A percentile compares a stretch with the other conserved stretches of the same genome.
These are phyloP conservation scores for Entophlyctis helioformis DNA, from an alignment of 192 early-diverging fungal species.

Conservation along the genomic window DNA sequence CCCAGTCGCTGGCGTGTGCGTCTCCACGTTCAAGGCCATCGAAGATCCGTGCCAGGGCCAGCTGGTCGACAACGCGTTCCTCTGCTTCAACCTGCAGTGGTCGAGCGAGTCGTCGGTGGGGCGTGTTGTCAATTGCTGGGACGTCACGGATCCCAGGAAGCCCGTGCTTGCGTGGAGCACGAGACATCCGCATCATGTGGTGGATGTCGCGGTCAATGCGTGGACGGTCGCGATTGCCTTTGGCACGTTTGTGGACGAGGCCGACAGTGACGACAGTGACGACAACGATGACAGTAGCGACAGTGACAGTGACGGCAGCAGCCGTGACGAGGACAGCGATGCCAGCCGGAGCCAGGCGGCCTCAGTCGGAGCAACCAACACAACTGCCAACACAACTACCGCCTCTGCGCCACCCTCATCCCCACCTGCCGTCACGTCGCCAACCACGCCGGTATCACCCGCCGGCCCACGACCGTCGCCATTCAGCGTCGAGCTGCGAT, in stretches of 20 bases:
- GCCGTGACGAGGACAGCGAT: too few relatives aligned
- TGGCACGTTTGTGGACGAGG: constrained; percentile 1
- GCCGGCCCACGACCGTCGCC: too few relatives aligned
- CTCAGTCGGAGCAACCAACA: too few relatives aligned
- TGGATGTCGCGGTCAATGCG: constrained; percentile 8
- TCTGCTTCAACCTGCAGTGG: constrained; percentile 13
- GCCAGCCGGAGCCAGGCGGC: too few relatives aligned
- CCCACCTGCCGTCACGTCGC: too few relatives aligned
- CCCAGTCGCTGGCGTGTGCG: not conserved
- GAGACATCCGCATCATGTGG: constrained; percentile 1
- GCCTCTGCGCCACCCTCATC: too few relatives aligned
- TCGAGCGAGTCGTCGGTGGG: not conserved
- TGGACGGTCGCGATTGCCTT: constrained; percentile 7
- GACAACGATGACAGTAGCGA: too few relatives aligned
- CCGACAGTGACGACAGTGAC: not conserved
- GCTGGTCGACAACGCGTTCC: constrained; percentile 1
- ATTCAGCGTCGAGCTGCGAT: constrained; percentile 9
- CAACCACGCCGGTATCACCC: too few relatives aligned
- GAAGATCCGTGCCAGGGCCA: constrained; percentile 8
- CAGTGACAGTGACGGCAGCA: too few relatives aligned
- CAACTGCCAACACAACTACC: too few relatives aligned
- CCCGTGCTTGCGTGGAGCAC: constrained; percentile 4
- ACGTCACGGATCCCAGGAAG: not conserved
- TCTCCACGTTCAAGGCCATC: constrained; percentile 3
- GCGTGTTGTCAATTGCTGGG: not conserved